phyloP scores from a whole-genome alignment of 1,139 yeast genomes.

The Candida freyschussii region DNA sequence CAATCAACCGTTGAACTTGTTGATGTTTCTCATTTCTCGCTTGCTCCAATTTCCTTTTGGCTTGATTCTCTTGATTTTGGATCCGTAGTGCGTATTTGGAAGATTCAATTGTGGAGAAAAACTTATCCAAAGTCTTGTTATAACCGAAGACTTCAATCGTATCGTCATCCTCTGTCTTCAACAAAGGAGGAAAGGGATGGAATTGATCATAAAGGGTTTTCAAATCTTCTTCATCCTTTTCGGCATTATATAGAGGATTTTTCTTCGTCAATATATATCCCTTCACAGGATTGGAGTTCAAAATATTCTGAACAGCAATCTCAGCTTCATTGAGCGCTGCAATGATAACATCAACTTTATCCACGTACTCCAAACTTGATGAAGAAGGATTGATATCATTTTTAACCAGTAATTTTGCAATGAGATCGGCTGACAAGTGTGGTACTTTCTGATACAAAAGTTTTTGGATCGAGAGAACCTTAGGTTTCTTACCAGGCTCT shows the following conservation, averaged over 20 bases:
- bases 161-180: constrained; percentile 30
- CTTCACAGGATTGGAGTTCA: constrained; percentile 31
- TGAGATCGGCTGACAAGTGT: constrained; percentile 72
- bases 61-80: constrained; percentile 72
- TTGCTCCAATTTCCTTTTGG: constrained; percentile 65
- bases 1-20: constrained; percentile 63
- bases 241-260: constrained; percentile 43
- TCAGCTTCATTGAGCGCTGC: constrained; percentile 49
- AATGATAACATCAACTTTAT: constrained; percentile 29
- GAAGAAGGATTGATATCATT: constrained; percentile 42
- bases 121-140: constrained; percentile 74
- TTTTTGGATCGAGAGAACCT: constrained; percentile 63
- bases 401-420: constrained; percentile 50
- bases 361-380: constrained; percentile 36
- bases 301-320: constrained; percentile 29
- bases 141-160: constrained; percentile 52
- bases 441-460: constrained; percentile 64
- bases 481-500: constrained; percentile 32
- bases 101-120: constrained; percentile 81
- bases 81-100: constrained; percentile 67
- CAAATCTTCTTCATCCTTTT: constrained; percentile 34
- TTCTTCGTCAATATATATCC: constrained; percentile 69
- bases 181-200: constrained; percentile 72
- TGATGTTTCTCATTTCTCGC: constrained; percentile 71
- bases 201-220: constrained; percentile 71